Evolutionary conservation across 164 flowering plant species (phyloP).

Genomic region (Amborella trichopoda): DNA sequence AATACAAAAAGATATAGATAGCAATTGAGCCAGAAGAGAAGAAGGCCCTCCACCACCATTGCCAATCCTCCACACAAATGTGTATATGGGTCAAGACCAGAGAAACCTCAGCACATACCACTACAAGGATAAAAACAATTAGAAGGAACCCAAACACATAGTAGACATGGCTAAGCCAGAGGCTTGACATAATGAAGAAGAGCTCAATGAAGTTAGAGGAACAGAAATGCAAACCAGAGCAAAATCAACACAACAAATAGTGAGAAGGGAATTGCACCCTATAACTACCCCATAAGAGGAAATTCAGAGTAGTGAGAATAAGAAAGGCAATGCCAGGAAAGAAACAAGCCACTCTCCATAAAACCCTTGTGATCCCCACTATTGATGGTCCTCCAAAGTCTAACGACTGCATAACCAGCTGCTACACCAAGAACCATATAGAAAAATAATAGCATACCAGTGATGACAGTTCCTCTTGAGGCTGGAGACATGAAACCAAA

Average conservation of each 20-base stretch:
- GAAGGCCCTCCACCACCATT: conserved; percentile 16
- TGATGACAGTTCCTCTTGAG: conserved; percentile 8
- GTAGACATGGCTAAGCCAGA: conserved; percentile 11
- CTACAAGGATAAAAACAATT: conserved; percentile 5
- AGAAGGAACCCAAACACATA: conserved; percentile 9
- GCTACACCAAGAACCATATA: conserved; percentile 9
- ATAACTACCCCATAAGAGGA: conserved; percentile 2
- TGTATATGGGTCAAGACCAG: conserved; percentile 11
- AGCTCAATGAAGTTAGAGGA: conserved; percentile 8
- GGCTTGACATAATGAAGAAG: conserved; percentile 13
- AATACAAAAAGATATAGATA: conserved; percentile 9
- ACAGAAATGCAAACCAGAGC: conserved; percentile 15
- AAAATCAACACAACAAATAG: conserved; percentile 1
- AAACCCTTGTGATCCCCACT: no score
- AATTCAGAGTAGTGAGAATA: conserved; percentile 3
- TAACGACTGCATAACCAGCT: conserved; percentile 8
- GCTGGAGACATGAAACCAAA: conserved; percentile 9
- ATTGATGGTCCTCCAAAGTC: conserved; percentile 9
- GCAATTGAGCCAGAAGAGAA: conserved; percentile 13
- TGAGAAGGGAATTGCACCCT: conserved; percentile 8
- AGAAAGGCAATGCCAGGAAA: conserved; percentile 8
- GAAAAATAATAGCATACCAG: conserved; percentile 9
- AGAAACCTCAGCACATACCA: conserved; percentile 10
- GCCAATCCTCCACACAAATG: conserved; percentile 11
- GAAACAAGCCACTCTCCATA: conserved; percentile 9